These are phyloP conservation scores for Debaryomyces prosopidis DNA, from an alignment of 805 yeast species.

Conservation along the genomic window DNA sequence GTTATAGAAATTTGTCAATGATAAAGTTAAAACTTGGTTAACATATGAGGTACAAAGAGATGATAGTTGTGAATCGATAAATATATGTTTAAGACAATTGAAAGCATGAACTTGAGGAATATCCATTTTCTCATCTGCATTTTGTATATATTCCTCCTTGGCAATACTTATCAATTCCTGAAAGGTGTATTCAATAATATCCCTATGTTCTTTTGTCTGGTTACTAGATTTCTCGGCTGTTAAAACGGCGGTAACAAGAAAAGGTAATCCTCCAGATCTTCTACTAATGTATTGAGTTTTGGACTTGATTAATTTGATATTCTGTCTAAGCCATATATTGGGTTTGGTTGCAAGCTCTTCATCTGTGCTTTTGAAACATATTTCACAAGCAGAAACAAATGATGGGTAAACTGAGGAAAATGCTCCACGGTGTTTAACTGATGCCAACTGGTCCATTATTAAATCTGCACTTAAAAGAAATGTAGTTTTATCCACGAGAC, in stretches of 20 bases:
- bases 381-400: constrained; percentile 61
- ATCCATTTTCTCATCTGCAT: constrained; percentile 57
- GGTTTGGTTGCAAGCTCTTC: constrained; percentile 41
- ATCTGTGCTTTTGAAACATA: constrained; percentile 38
- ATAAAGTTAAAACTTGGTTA: constrained; percentile 57
- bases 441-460: constrained; percentile 64
- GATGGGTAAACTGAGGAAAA: constrained; percentile 87
- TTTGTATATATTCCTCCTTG: constrained; percentile 41
- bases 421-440: constrained; percentile 88
- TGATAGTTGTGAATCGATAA: constrained; percentile 70
- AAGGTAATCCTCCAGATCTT: constrained; percentile 92
- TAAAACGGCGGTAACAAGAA: constrained; percentile 71
- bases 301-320: constrained; percentile 50
- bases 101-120: constrained; percentile 93
- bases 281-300: constrained; percentile 76
- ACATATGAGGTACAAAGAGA: constrained; percentile 50
- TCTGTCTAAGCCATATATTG: constrained; percentile 58
- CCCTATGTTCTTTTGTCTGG: constrained; percentile 24
- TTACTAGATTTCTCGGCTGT: constrained; percentile 40
- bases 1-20: constrained; percentile 64
- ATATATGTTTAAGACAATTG: constrained; percentile 75
- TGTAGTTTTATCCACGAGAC: constrained; percentile 16
- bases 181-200: constrained; percentile 51
- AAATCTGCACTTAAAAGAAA: constrained; percentile 47
- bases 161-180: constrained; percentile 57